Percentiles rank a stretch among this genome's conserved stretches.
phyloP scores from a whole-genome alignment of 441 rosid species.

The Bruguiera hainesii region DNA sequence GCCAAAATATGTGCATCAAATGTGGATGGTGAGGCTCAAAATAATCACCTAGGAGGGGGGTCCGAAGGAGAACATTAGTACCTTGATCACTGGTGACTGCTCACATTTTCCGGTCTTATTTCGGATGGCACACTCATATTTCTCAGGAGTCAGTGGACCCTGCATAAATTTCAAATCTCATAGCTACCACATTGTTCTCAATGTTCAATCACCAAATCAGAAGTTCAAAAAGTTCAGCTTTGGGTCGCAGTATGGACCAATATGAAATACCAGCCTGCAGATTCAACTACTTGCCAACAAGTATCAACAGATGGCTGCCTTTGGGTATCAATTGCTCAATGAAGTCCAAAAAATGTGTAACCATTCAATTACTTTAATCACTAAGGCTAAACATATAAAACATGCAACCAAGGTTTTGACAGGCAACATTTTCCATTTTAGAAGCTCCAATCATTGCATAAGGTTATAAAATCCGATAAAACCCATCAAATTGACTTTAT shows the following conservation, averaged over 20 bases:
- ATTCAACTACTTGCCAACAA: background rate
- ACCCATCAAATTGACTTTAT: background rate
- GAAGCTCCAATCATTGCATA: background rate
- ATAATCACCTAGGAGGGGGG: background rate
- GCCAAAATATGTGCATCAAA: background rate
- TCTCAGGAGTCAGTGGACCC: constrained; percentile 92
- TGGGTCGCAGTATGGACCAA: background rate
- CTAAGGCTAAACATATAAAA: too few relatives aligned
- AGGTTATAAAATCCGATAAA: background rate
- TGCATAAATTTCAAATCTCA: constrained; percentile 18
- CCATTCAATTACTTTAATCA: too few relatives aligned
- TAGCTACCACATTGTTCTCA: background rate
- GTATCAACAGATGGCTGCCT: background rate
- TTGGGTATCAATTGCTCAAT: background rate
- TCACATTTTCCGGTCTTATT: constrained; percentile 47
- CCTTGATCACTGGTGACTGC: constrained; percentile 56
- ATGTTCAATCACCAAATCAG: background rate
- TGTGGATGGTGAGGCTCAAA: background rate
- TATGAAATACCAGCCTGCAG: background rate
- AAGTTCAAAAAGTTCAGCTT: background rate
- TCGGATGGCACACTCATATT: constrained; percentile 49
- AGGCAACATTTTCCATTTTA: background rate
- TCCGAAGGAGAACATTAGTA: constrained; percentile 18
- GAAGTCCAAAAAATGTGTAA: too few relatives aligned
- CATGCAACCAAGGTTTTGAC: too few relatives aligned